These are phyloP conservation scores for Aspergillus asperescens DNA, from an alignment of 495 filamentous ascomycete species.

Conservation along the genomic window DNA sequence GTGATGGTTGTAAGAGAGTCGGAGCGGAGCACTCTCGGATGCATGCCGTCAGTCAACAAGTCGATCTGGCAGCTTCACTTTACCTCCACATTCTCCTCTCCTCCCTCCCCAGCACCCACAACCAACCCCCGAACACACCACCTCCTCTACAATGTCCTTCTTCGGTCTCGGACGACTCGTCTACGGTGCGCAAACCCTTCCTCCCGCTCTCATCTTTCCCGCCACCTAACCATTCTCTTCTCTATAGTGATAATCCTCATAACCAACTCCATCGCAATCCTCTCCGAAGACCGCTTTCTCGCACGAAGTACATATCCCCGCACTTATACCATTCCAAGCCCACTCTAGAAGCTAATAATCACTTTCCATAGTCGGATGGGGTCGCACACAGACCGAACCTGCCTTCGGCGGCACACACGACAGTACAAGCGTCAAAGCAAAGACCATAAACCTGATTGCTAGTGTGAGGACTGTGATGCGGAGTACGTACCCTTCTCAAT, in stretches of 20 bases:
- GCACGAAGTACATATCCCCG: conserved; percentile 67
- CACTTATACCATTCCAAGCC: background rate
- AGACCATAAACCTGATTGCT: conserved; percentile 81
- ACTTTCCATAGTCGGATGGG: conserved; percentile 67
- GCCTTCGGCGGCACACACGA: conserved; percentile 69
- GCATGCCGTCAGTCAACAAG: conserved; percentile 6
- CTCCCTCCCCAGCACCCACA: conserved; percentile 9
- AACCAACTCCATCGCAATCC: conserved; percentile 88
- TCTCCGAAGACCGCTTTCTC: conserved; percentile 96
- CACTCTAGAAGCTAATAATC: conserved; percentile 6
- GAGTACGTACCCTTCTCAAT: conserved; percentile 70
- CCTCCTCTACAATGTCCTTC: conserved; percentile 52
- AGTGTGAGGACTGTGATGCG: conserved; percentile 91
- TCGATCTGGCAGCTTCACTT: conserved; percentile 8
- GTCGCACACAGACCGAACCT: conserved; percentile 58
- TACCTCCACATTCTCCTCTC: conserved; percentile 7
- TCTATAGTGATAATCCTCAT: conserved; percentile 70
- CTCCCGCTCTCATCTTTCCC: background rate
- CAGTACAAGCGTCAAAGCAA: conserved; percentile 74
- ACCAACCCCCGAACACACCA: conserved; percentile 5
- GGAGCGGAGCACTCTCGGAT: background rate
- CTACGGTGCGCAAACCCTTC: conserved; percentile 49
- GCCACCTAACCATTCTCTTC: conserved; percentile 12
- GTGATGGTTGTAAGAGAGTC: background rate
- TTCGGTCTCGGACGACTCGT: conserved; percentile 67